These are phyloP conservation scores for Canna indica DNA, from an alignment of 176 grass and related monocot genomes.

Conservation along the genomic window DNA sequence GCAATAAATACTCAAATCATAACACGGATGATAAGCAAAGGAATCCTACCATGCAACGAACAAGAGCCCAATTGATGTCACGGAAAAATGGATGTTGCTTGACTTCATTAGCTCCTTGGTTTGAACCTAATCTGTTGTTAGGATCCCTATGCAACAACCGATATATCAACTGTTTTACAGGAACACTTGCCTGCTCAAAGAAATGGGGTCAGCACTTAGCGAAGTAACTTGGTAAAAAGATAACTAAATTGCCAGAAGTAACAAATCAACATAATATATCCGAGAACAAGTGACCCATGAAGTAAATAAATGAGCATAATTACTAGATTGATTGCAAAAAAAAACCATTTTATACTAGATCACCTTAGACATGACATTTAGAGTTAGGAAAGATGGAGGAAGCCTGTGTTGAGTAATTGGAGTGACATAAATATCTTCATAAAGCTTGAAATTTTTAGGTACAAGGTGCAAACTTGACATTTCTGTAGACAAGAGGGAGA, in stretches of 20 bases:
- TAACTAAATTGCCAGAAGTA: background rate
- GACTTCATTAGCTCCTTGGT: conserved; percentile 59
- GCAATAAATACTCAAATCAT: background rate
- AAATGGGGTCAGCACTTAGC: background rate
- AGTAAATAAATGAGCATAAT: background rate
- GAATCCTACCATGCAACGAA: conserved; percentile 42
- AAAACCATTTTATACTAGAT: too few relatives aligned
- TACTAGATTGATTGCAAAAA: background rate
- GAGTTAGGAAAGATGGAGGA: too few relatives aligned
- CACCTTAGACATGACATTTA: too few relatives aligned
- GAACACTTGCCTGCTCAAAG: conserved; percentile 50
- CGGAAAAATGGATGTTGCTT: conserved; percentile 74
- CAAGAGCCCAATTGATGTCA: conserved; percentile 81
- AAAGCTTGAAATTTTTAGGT: too few relatives aligned
- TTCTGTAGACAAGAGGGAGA: too few relatives aligned
- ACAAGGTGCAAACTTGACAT: too few relatives aligned
- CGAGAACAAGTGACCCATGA: background rate
- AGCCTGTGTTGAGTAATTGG: too few relatives aligned
- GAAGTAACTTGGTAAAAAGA: background rate
- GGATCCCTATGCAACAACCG: conserved; percentile 67
- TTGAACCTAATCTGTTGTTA: conserved; percentile 59
- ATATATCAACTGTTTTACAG: conserved; percentile 62
- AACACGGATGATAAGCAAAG: background rate
- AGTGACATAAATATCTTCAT: too few relatives aligned
- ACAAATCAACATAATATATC: background rate